These are phyloP conservation scores for Cordyceps cateniannulata DNA, from an alignment of 2,329 filamentous ascomycete genomes.

Conservation along the genomic window DNA sequence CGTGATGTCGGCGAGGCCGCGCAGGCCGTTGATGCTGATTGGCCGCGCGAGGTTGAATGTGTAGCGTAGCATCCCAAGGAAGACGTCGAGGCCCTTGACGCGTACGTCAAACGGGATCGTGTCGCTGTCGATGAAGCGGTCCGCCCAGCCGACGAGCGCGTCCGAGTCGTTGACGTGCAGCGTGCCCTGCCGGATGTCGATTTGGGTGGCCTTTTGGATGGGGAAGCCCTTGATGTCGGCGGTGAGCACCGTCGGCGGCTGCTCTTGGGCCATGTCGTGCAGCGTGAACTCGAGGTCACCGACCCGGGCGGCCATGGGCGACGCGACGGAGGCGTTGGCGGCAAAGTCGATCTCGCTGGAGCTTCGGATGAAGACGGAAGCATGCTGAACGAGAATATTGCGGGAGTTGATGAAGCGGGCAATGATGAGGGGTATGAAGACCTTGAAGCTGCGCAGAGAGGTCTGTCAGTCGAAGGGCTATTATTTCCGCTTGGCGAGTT, in stretches of 20 bases:
- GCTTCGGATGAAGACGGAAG: not conserved
- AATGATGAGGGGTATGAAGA: constrained; percentile 5
- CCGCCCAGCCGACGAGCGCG: not conserved
- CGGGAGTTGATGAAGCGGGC: constrained; percentile 3
- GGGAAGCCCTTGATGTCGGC: not conserved
- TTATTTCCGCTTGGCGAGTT: not conserved
- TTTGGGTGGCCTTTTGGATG: not conserved
- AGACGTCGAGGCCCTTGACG: constrained; percentile 3
- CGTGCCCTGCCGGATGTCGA: not conserved
- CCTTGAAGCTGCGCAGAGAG: not conserved
- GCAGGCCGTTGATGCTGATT: not conserved
- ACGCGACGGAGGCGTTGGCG: not conserved
- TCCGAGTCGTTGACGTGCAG: not conserved
- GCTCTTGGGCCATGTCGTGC: not conserved
- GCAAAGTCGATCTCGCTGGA: not conserved
- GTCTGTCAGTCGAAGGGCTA: not conserved
- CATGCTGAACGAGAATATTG: not conserved
- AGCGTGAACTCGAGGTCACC: constrained; percentile 6
- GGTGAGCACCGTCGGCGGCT: not conserved
- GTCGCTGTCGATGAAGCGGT: constrained; percentile 6
- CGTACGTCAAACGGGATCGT: not conserved
- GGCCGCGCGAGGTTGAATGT: not conserved
- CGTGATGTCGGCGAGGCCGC: not conserved
- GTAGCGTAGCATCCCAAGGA: not conserved
- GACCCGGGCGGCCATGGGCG: not conserved